These are phyloP conservation scores for Trichocomaceae sp. DNA, from an alignment of 2,329 filamentous ascomycete genomes.

Conservation along the genomic window DNA sequence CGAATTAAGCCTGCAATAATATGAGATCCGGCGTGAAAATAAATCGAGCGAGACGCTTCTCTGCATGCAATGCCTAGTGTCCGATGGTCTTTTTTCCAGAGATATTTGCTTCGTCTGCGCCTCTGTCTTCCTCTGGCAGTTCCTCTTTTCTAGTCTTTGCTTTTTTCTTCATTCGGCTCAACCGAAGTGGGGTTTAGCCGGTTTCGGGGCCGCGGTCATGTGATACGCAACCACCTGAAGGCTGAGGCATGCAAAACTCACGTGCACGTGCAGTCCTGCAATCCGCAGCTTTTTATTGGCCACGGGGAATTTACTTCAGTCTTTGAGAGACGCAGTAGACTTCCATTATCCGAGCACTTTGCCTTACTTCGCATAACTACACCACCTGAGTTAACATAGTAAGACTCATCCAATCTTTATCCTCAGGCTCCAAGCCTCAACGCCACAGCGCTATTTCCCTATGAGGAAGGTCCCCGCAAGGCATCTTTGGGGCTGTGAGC, in stretches of 20 bases:
- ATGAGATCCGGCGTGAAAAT: too few relatives aligned
- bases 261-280: too few relatives aligned
- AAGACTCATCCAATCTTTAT: too few relatives aligned
- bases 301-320: too few relatives aligned
- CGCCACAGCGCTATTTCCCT: not conserved
- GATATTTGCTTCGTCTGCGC: not conserved
- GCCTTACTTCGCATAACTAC: too few relatives aligned
- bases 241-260: not conserved
- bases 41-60: too few relatives aligned
- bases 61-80: not conserved
- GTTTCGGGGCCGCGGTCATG: constrained; percentile 8
- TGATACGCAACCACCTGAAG: constrained; percentile 3
- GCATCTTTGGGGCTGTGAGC: not conserved
- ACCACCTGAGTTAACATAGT: too few relatives aligned
- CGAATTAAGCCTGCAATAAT: not conserved
- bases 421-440: too few relatives aligned
- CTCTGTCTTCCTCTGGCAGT: not conserved
- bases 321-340: too few relatives aligned
- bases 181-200: constrained; percentile 4
- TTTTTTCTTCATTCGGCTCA: not conserved
- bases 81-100: not conserved
- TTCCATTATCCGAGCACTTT: too few relatives aligned
- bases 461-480: not conserved
- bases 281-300: too few relatives aligned
- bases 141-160: not conserved